These are phyloP conservation scores for Marasmius oreades DNA, from an alignment of 1,284 basidiomycete genomes.

Conservation along the genomic window DNA sequence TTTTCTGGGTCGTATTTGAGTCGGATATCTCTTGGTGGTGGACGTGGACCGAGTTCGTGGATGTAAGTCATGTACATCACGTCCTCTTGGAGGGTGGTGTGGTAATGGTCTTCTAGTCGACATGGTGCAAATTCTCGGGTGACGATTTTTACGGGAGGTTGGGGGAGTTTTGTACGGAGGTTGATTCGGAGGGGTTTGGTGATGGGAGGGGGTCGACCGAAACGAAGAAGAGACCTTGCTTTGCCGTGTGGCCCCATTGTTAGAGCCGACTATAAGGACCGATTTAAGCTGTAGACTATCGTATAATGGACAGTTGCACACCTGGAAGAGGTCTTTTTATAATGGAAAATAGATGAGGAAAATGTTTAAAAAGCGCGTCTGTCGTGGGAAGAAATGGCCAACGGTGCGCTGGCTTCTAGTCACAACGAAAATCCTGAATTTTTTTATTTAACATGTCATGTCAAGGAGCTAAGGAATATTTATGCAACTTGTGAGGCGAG, in stretches of 20 bases:
- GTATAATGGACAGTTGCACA: no score
- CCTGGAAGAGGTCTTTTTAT: no score
- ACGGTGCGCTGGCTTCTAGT: no score
- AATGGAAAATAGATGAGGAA: no score
- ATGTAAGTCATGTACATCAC: slow-evolving; percentile 95
- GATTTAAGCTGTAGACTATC: no score
- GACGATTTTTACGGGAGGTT: slow-evolving; percentile 60
- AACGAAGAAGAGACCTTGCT: slow-evolving; percentile 32
- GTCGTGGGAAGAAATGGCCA: no score
- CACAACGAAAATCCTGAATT: no score
- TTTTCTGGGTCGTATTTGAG: slow-evolving; percentile 74
- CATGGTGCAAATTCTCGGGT: slow-evolving; percentile 73
- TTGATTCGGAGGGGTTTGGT: slow-evolving; percentile 45
- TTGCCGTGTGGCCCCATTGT: not conserved
- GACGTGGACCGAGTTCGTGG: slow-evolving; percentile 57
- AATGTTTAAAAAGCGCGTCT: no score
- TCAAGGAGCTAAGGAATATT: no score
- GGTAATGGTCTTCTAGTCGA: slow-evolving; percentile 84
- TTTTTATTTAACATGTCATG: no score
- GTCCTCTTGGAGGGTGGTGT: slow-evolving; percentile 79
- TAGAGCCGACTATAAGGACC: not conserved
- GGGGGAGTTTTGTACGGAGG: slow-evolving; percentile 52
- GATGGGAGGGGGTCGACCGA: slow-evolving; percentile 45
- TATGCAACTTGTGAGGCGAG: no score
- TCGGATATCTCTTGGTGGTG: slow-evolving; percentile 54